Percentiles rank a stretch among this genome's conserved stretches.
Conservation (phyloP, 768 basidiomycete genomes). For the Mycena vitilis region DNA sequence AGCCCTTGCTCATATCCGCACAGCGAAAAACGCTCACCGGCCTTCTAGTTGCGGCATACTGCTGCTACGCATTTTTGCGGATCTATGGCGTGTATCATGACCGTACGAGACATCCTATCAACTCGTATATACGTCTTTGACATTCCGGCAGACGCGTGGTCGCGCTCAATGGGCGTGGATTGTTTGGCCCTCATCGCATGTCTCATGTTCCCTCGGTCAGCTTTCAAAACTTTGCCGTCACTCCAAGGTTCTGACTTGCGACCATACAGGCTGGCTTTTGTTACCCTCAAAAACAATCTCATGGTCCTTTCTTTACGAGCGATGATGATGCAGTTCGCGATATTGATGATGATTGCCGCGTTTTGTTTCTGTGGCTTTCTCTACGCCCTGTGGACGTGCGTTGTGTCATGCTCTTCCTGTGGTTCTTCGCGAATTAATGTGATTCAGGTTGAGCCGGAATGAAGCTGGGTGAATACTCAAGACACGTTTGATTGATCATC, state of each 20-base stretch:
- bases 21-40: background rate
- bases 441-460: conserved; percentile 69
- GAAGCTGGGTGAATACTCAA: conserved; percentile 59
- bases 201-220: conserved; percentile 87
- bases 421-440: conserved; percentile 10
- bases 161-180: conserved; percentile 79
- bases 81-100: conserved; percentile 81
- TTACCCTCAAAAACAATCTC: conserved; percentile 83
- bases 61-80: conserved; percentile 80
- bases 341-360: conserved; percentile 86
- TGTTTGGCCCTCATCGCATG: conserved; percentile 90
- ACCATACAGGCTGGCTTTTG: conserved; percentile 82
- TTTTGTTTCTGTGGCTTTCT: conserved; percentile 95
- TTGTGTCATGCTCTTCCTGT: conserved; percentile 34
- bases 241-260: too few species aligned
- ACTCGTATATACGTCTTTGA: conserved; percentile 3
- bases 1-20: conserved; percentile 35
- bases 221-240: background rate
- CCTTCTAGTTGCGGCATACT: conserved; percentile 77
- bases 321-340: conserved; percentile 91
- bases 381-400: conserved; percentile 94
- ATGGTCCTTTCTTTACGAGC: conserved; percentile 88
- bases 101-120: conserved; percentile 53
- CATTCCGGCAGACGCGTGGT: conserved; percentile 65
- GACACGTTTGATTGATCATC: background rate